Evolutionary conservation across 2,329 filamentous ascomycete species (phyloP), one percentile per base, ranked within the genome.

Genomic region (Hypoxylon rubiginosum): DNA sequence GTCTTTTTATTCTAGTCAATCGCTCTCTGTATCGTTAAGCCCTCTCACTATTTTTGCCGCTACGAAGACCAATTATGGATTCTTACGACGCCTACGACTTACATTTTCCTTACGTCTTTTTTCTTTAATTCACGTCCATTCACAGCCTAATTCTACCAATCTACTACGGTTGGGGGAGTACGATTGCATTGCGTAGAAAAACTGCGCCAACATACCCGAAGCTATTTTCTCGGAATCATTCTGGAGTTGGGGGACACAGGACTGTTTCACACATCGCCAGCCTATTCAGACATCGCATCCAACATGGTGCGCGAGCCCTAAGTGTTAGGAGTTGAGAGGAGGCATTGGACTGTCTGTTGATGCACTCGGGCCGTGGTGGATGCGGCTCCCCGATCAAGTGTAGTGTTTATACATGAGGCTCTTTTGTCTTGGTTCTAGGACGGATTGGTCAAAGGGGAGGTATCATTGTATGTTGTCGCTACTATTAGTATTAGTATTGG

Each of bases 11-110:
- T 70, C 56, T 67, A 45, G 66, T 69, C 70, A 39, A 68, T 72
- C 70, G 55, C 64, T 72, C 39, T 39, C 54, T 56, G 50, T 54
- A 62, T 56, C 58, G 62, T 61, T 67, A 28, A 41, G 56, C 49
- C 39, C 26, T 56, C 41, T 55, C 46, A 59, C 51, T 58, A 58
- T 45, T 58, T 57, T 63, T 53, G 13, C 66, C 54, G 70, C 70
- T 71, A 72, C 66, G 70, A 72, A 69, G 69, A 66, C 64, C 60
- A 55, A 45, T 61, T 59, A 69, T 68, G 71, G 69, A 72, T 68
- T 48, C 62, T 72, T 62, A 73, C 71, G 72, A 73, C 64, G 72
- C 63, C 60, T 58, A 73, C 58, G 72, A 73, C 67, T 62, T 32
- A 65, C 62, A 57, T 52, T 62, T 54, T 67, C 66, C 46, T 39